Evolutionary conservation across 768 basidiomycete genomes (phyloP).

Genomic region (Botryobasidium botryosum): DNA sequence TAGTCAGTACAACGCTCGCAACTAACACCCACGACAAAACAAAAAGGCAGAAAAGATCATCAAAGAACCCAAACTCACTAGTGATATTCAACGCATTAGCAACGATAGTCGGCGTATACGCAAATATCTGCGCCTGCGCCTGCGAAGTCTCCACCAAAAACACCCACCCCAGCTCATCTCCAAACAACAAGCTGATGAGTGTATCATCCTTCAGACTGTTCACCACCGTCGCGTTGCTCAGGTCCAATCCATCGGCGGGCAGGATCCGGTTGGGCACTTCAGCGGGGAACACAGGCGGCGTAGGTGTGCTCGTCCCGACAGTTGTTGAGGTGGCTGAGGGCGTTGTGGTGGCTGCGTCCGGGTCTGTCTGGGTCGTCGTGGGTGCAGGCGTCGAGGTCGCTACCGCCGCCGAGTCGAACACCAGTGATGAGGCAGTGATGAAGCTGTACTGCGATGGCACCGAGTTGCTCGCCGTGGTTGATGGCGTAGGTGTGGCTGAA

Average conservation of each 20-base stretch:
- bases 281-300: constrained; percentile 15
- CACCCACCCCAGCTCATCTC: constrained; percentile 40
- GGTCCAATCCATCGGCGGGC: constrained; percentile 9
- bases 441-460: constrained; percentile 46
- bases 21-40: constrained; percentile 19
- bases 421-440: constrained; percentile 19
- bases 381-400: constrained; percentile 6
- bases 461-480: constrained; percentile 22
- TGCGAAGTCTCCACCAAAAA: constrained; percentile 43
- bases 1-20: no score
- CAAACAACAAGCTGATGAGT: constrained; percentile 50
- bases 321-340: background rate
- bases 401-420: background rate
- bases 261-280: constrained; percentile 15
- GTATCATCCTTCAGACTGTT: constrained; percentile 24
- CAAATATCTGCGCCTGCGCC: constrained; percentile 63
- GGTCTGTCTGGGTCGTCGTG: constrained; percentile 15
- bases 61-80: constrained; percentile 25
- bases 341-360: constrained; percentile 16
- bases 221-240: constrained; percentile 10
- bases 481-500: constrained; percentile 11
- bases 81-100: constrained; percentile 28
- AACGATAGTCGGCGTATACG: constrained; percentile 40
- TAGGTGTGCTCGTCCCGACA: background rate
- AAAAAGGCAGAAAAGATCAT: constrained; percentile 17